A percentile compares a stretch with the other conserved stretches of the same genome.
Evolutionary conservation across 1,284 basidiomycete species (phyloP).

Genomic region (Thecaphora thlaspeos): DNA sequence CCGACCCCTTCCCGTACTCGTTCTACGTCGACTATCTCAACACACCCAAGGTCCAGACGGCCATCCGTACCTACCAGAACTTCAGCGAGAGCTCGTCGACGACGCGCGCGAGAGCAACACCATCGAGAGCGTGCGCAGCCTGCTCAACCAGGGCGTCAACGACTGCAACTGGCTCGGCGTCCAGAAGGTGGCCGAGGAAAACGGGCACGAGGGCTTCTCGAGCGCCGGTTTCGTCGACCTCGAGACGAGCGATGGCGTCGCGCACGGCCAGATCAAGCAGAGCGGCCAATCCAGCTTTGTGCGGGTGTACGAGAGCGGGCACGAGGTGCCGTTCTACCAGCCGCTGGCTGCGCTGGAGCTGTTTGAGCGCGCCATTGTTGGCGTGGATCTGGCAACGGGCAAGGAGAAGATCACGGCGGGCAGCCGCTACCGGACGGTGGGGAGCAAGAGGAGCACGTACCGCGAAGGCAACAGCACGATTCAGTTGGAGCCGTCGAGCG

Average conservation of each 20-base stretch:
- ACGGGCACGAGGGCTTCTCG: conserved; percentile 20
- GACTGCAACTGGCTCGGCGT: conserved; percentile 44
- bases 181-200: conserved; percentile 25
- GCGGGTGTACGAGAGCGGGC: conserved; percentile 41
- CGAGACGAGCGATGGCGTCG: conserved; percentile 11
- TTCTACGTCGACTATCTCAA: conserved; percentile 42
- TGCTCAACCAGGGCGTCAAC: conserved; percentile 32
- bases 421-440: conserved; percentile 17
- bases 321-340: conserved; percentile 47
- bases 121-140: conserved; percentile 25
- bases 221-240: conserved; percentile 33
- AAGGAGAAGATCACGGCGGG: conserved; percentile 5
- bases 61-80: conserved; percentile 43
- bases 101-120: conserved; percentile 29
- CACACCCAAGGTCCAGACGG: conserved; percentile 21
- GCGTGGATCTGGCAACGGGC: conserved; percentile 36
- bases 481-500: conserved; percentile 15
- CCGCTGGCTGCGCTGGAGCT: conserved; percentile 31
- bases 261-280: conserved; percentile 36
- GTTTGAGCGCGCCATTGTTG: conserved; percentile 26
- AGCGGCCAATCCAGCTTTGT: conserved; percentile 34
- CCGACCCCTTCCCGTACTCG: conserved; percentile 45
- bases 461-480: conserved; percentile 32
- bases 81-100: conserved; percentile 40
- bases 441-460: conserved; percentile 21